Percentiles rank a stretch among this genome's conserved stretches.
phyloP scores from a whole-genome alignment of 164 flowering plant genomes.

The Amborella trichopoda region DNA sequence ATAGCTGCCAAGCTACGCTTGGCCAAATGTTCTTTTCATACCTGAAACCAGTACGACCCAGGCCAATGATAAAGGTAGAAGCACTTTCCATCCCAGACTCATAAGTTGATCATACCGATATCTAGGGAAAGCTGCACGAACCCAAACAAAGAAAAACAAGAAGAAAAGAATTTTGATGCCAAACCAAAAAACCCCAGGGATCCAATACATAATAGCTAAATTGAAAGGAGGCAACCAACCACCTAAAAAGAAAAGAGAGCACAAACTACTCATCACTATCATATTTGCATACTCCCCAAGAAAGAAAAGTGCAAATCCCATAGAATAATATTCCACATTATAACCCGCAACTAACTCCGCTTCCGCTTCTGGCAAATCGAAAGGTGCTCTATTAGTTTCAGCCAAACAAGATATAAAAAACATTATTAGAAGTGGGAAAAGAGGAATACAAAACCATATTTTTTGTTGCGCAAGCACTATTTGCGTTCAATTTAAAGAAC shows the following conservation, averaged over 20 bases:
- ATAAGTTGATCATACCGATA: background rate
- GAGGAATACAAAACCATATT: too few species aligned
- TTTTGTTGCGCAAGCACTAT: too few species aligned
- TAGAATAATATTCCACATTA: background rate
- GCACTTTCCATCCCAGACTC: background rate
- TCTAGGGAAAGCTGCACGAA: background rate
- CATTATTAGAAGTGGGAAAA: background rate
- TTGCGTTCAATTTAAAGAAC: too few species aligned
- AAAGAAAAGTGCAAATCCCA: background rate
- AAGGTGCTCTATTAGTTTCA: conserved; percentile 1
- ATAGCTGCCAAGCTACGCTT: too few species aligned
- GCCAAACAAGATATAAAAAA: conserved; percentile 4
- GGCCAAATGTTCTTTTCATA: too few species aligned
- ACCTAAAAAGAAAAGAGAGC: background rate
- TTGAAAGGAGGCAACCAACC: too few species aligned
- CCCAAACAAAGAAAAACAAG: background rate
- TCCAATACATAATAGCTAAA: too few species aligned
- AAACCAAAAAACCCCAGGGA: too few species aligned
- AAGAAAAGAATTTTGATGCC: too few species aligned
- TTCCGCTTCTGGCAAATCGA: conserved; percentile 2
- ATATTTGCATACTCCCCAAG: background rate
- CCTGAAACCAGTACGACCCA: background rate
- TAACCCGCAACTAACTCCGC: conserved; percentile 1
- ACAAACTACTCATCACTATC: background rate
- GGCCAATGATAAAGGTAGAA: background rate